These are phyloP conservation scores for Aspergillus sclerotiicarbonarius DNA, from an alignment of 495 filamentous ascomycete genomes.

Conservation along the genomic window DNA sequence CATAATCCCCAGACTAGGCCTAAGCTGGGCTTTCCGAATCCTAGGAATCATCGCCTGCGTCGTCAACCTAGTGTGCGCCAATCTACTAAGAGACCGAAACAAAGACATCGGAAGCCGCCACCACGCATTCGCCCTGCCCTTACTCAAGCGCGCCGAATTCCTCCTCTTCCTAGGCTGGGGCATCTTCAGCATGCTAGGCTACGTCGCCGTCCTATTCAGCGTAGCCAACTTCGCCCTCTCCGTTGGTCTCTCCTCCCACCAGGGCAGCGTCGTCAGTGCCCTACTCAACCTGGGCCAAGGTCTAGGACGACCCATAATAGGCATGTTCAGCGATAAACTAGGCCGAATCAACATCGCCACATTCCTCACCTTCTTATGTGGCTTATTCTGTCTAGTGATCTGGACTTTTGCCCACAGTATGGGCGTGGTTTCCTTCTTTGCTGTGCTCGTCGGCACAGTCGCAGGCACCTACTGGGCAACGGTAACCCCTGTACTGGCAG, in stretches of 20 bases:
- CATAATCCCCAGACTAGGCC: conserved; percentile 59
- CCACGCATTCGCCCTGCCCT: conserved; percentile 58
- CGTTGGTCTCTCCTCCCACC: conserved; percentile 62
- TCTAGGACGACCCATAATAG: conserved; percentile 68
- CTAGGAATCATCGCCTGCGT: conserved; percentile 65
- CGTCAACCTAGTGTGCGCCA: conserved; percentile 59
- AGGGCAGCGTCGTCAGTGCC: conserved; percentile 69
- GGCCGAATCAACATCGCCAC: conserved; percentile 74
- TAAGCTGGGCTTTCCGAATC: conserved; percentile 73
- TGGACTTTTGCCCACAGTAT: conserved; percentile 71
- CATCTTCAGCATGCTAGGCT: conserved; percentile 70
- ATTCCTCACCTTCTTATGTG: conserved; percentile 61
- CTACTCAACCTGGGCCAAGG: conserved; percentile 70
- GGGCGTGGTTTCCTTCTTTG: conserved; percentile 67
- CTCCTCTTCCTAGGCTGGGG: conserved; percentile 66
- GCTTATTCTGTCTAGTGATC: conserved; percentile 64
- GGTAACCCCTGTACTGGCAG: conserved; percentile 69
- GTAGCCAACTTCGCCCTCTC: conserved; percentile 68
- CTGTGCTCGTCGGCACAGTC: conserved; percentile 66
- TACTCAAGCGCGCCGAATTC: conserved; percentile 62
- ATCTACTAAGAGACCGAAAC: conserved; percentile 70
- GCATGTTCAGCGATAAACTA: conserved; percentile 67
- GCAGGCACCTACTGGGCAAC: conserved; percentile 72
- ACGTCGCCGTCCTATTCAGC: conserved; percentile 74
- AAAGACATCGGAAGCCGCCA: conserved; percentile 61